Evolutionary conservation across 148 eudicot species (phyloP), one percentile per base, ranked within the genome.

Genomic region (Heliosperma pusillum): DNA sequence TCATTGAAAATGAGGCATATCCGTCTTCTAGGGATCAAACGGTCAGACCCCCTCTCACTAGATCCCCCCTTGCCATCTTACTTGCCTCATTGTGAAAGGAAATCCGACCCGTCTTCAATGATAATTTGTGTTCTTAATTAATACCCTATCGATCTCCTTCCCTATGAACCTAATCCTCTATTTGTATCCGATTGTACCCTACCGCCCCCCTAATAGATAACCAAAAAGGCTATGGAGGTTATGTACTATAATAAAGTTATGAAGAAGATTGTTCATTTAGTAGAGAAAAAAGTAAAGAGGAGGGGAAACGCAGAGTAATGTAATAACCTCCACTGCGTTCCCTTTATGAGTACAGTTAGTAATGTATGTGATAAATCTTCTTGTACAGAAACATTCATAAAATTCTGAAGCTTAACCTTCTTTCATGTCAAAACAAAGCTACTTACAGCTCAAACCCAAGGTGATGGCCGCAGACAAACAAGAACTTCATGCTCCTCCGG

Each of bases 401-500:
- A 63, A 15, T 68, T 36, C 42, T 36, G 2, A 36, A 2, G 42
- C 42, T 36, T 5, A 45, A 67, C 16, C 63, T 71, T 73, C 83
- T 40, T 62, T 80, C 71, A 78, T 69, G 60, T 80, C 83, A 74
- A 81, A 66, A 77, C 45, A 44, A 78, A 29, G 56, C 67, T 26
- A 78, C 58, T 70, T 50, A 50, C 12, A 50, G 55, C 13, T 83
- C 86, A 80, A 71, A 85, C 81, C 89, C 89, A 86, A 70, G 84
- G 85, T 0, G 88, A 77, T 10, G 91, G 86, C 15, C 88, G 79
- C 27, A 82, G 87, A 58, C 84, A 82, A 26, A 88, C 91, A 25
- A 66, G 82, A 55, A 88, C 91, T 73, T 88, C 91, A 50, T 88
- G 91, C 76, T 88, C 91, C 66, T 83, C 88, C 0, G 81, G 87